A percentile compares a stretch with the other conserved stretches of the same genome.
Evolutionary conservation across 2,329 filamentous ascomycete species (phyloP).

Genomic region (Tothia fuscella): DNA sequence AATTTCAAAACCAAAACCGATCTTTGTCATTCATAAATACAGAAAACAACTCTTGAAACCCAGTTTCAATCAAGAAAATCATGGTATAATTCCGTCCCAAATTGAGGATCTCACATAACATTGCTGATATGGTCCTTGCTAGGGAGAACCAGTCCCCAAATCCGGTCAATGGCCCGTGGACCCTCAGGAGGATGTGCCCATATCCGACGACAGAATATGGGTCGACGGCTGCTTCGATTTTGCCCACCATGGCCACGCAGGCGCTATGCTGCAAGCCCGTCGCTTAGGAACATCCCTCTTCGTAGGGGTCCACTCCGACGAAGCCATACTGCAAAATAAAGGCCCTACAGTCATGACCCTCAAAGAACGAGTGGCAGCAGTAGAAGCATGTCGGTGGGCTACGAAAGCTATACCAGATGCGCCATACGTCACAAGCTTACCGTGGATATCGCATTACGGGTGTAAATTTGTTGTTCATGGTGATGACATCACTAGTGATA

Average conservation of each 20-base stretch:
- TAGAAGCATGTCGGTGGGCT: conserved; percentile 91
- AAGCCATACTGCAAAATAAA: conserved; percentile 92
- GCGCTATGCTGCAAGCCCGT: conserved; percentile 90
- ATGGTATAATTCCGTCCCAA: too few species aligned
- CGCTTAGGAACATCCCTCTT: conserved; percentile 80
- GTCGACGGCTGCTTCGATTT: conserved; percentile 99
- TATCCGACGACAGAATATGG: conserved; percentile 71
- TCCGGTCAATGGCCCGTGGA: conserved; percentile 52
- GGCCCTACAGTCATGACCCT: conserved; percentile 95
- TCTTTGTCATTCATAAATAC: too few species aligned
- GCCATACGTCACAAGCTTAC: conserved; percentile 86
- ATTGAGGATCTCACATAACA: too few species aligned
- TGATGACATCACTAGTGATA: conserved; percentile 94
- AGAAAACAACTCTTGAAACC: too few species aligned
- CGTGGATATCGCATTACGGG: conserved; percentile 91
- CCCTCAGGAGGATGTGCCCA: conserved; percentile 46
- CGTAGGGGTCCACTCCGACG: conserved; percentile 90
- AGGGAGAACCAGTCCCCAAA: conserved; percentile 36
- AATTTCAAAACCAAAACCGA: too few species aligned
- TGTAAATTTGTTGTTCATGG: conserved; percentile 94
- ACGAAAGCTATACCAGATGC: conserved; percentile 73
- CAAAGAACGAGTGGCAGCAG: conserved; percentile 76
- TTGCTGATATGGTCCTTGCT: too few species aligned
- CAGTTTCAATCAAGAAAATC: too few species aligned
- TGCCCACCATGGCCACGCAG: conserved; percentile 94